Evolutionary conservation across 805 yeast species (phyloP).

Genomic region (Metschnikowia corniflorae): DNA sequence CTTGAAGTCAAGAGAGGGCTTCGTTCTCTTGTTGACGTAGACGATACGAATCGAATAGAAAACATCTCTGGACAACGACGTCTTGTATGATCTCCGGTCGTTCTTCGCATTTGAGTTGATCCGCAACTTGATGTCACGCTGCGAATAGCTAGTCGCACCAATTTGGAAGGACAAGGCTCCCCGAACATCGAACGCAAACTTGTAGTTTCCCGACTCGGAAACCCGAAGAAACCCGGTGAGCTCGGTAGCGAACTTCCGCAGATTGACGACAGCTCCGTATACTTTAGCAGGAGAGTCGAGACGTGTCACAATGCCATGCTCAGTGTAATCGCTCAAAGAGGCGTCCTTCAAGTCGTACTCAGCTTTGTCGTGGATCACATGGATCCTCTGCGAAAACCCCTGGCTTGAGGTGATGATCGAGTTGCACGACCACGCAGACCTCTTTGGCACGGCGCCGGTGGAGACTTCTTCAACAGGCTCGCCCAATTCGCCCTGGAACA

Average conservation of each 20-base stretch:
- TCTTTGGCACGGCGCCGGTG: background rate
- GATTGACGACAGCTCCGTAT: conserved; percentile 1
- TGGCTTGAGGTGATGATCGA: background rate
- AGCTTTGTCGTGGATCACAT: background rate
- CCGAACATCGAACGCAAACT: background rate
- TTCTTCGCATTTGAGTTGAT: background rate
- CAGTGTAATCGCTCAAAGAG: background rate
- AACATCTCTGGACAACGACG: background rate
- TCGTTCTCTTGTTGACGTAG: background rate
- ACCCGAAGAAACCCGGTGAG: conserved; percentile 1
- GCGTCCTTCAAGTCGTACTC: conserved; percentile 1
- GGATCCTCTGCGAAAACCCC: background rate
- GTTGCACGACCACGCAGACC: background rate
- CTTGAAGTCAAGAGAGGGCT: background rate
- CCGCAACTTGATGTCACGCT: background rate
- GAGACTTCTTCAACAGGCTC: background rate
- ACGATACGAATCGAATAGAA: conserved; percentile 1
- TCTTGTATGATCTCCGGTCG: background rate
- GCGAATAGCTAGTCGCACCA: background rate
- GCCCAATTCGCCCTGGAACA: background rate
- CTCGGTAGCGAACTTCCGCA: conserved; percentile 3
- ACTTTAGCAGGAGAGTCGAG: background rate
- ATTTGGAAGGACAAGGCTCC: conserved; percentile 1
- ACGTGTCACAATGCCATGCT: background rate
- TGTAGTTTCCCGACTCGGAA: background rate